Percentiles rank a stretch among this genome's conserved stretches.
phyloP scores from a whole-genome alignment of 1,284 basidiomycete genomes.

The Cryptococcus floricola region DNA sequence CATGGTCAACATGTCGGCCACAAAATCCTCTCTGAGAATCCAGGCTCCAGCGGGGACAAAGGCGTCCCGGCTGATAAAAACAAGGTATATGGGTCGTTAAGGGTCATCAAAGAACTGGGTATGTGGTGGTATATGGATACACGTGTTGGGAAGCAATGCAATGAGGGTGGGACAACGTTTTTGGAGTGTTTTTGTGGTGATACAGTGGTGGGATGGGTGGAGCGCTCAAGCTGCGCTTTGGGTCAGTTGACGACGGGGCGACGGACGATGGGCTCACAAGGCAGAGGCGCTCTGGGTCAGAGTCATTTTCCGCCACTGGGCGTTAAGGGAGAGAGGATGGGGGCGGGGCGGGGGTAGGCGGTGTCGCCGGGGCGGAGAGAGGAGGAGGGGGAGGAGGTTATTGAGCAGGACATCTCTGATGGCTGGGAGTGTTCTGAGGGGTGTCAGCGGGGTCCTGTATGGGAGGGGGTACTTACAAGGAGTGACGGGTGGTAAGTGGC shows the following conservation, averaged over 20 bases:
- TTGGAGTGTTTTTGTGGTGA: not conserved
- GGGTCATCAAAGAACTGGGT: not conserved
- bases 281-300: no score
- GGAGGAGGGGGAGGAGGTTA: not conserved
- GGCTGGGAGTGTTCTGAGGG: not conserved
- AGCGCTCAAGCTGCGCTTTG: not conserved
- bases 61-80: no score
- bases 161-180: not conserved
- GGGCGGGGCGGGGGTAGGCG: not conserved
- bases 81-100: not conserved
- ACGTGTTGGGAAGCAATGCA: not conserved
- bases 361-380: conserved; percentile 1
- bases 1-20: conserved; percentile 1
- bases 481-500: not conserved
- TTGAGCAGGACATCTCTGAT: not conserved
- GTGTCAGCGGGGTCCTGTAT: no score
- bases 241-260: not conserved
- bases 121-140: not conserved
- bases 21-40: not conserved
- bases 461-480: not conserved
- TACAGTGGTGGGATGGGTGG: not conserved
- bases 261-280: not conserved
- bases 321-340: not conserved
- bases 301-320: not conserved
- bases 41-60: no score